Base-by-base conservation (phyloP, 2,329 filamentous ascomycete genomes). In the Aspergillus sp. region DNA sequence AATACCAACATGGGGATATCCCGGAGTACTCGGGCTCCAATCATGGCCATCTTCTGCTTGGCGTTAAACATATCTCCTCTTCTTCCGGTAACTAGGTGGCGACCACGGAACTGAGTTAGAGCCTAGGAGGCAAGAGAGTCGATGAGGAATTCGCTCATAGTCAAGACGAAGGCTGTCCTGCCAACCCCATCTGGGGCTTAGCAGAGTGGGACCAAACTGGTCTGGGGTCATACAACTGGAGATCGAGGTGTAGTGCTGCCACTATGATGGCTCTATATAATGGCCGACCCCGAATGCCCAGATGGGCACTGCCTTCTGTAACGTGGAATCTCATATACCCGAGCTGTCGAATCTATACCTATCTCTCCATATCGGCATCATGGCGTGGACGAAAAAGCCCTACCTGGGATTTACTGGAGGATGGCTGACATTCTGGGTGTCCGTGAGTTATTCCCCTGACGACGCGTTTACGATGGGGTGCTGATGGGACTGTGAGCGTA, bases 371-470 rank as follows among this genome's bases (percentile, higher is more conserved):
- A 15, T 20, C 12, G 15, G 11, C 3, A 13, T 15, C 43, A 45
- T 45, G 22, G 9, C 15, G 22, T 26, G 12, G 20, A 22, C 22
- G 32, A 75, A 68, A 54, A 63, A 72, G 66, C 80, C 77, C 49
- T 84, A 81, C 62, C 83, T 83, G 69, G 81, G 81, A 49, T 63
- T 82, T 44, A 80, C 74, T 17, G 81, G 81, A 59, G 77, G 76
- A 74, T 82, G 80, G 81, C 75, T 84, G 36, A 83, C 80, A 15
- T 82, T 84, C 61, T 84, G 81, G 81, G 74, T 83, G 17, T 81
- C 76, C 6, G 76, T 77, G 64, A 64, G 71, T 79, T n/a, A 12
- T 18, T 13, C 12, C 3, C 24, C n/a, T 45, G 15, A 36, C 13
- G 34, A 36, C 34, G 3, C 26, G 7, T 24, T 9, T 15, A 22